Evolutionary conservation across 1,284 basidiomycete species (phyloP), one percentile per base, ranked within the genome.

Genomic region (Austropuccinia psidii): DNA sequence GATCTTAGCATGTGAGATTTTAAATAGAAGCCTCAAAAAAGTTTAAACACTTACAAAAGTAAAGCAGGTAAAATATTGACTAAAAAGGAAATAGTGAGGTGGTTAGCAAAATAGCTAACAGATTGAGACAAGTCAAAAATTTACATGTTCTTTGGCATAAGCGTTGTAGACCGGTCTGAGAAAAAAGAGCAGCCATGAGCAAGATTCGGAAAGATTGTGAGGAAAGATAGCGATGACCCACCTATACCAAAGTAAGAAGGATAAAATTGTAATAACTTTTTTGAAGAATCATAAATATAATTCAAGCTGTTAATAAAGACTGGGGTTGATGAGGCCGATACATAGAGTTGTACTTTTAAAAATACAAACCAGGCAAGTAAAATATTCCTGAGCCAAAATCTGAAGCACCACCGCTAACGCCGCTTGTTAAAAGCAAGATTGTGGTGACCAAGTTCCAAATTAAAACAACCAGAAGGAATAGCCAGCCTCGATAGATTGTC

Each of bases 361-460:
- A 54, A 49, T 41, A 62, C 68, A 7, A 29, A 72, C 68, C 43
- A 19, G 68, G 68, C 7, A 72, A 11, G 24, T 72, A 90, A 89
- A 87, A 87, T 77, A 93, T 88, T 8, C 68, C 58, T 21, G 68
- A 72, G 19, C 68, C 68, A 66, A 93, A 83, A 80, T 92, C 91
- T 77, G 87, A 86, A 61, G 89, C 90, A 74, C 90, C 91, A 77
- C 90, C 88, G 41, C 83, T 82, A 39, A 86, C 85, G 72, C 91
- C 92, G 21, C 88, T 84, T 62, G 91, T 83, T 76, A 97, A 85
- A 77, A 97, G 84, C 79, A 92, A 87, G 78, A 98, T 88, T 80
- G 90, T 94, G 15, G 90, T 91, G 58, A 97, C 84, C 83, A 97
- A 86, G 83, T 99, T 99, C 80, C 97, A 78, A 77, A 93, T 80